Evolutionary conservation across 371 early-diverging fungal genomes (phyloP).

Genomic region (Aphelidium insulamus): DNA sequence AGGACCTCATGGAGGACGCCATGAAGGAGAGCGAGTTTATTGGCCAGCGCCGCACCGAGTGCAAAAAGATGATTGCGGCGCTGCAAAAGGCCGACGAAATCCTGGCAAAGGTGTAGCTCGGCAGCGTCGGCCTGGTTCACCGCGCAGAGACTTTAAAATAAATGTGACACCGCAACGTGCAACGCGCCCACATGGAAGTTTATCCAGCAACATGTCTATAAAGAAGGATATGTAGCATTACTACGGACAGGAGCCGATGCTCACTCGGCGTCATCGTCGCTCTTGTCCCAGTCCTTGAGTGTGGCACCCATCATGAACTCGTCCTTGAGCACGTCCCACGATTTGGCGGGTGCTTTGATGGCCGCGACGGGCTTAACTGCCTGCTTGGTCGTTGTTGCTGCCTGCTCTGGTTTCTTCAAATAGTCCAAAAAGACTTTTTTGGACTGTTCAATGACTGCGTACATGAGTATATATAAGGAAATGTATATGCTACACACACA

Average conservation of each 20-base stretch:
- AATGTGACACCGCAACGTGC: not conserved
- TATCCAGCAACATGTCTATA: not conserved
- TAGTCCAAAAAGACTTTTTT: no score
- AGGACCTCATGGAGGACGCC: conserved; percentile 65
- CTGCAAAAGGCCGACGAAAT: conserved; percentile 87
- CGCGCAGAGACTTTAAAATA: not conserved
- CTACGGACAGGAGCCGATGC: not conserved
- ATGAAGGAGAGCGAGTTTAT: conserved; percentile 87
- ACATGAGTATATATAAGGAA: no score
- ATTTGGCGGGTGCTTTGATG: not conserved
- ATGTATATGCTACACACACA: no score
- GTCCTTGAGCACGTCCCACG: not conserved
- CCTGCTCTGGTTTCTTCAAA: no score
- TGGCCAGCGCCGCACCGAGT: conserved; percentile 72
- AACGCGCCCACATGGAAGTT: not conserved
- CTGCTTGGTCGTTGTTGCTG: no score
- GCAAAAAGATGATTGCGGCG: conserved; percentile 93
- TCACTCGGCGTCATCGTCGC: conserved; percentile 5
- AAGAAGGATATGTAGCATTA: not conserved
- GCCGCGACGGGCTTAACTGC: no score
- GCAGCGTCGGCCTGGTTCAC: conserved; percentile 2
- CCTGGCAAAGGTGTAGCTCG: conserved; percentile 30
- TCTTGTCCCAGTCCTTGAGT: conserved; percentile 4
- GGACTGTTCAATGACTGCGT: no score
- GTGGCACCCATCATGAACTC: not conserved